These are phyloP conservation scores for Teunomyces tritomae DNA, from an alignment of 805 yeast genomes.

Conservation along the genomic window DNA sequence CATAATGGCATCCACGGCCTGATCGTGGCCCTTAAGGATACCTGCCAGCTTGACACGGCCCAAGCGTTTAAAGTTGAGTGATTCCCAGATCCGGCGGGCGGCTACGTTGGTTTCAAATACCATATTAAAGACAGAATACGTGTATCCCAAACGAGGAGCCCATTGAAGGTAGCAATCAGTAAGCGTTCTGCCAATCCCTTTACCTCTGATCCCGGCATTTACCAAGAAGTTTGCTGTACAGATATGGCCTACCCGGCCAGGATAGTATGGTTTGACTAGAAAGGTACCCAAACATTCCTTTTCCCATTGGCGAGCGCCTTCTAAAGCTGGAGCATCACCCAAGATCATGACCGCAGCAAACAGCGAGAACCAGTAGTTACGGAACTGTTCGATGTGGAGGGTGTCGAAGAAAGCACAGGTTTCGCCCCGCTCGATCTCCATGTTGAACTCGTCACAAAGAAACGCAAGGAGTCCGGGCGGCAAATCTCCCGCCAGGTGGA, in stretches of 20 bases:
- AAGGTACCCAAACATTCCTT: slow-evolving; percentile 89
- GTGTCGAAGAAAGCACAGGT: slow-evolving; percentile 85
- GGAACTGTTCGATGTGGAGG: slow-evolving; percentile 71
- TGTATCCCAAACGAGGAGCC: slow-evolving; percentile 88
- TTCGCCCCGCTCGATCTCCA: slow-evolving; percentile 87
- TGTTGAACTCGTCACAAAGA: slow-evolving; percentile 86
- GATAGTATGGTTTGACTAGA: slow-evolving; percentile 81
- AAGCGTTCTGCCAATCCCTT: slow-evolving; percentile 84
- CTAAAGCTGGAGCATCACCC: slow-evolving; percentile 61
- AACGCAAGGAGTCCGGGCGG: slow-evolving; percentile 81
- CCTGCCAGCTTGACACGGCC: slow-evolving; percentile 89
- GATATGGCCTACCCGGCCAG: slow-evolving; percentile 91
- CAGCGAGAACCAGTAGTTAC: slow-evolving; percentile 82
- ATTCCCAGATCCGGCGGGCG: slow-evolving; percentile 75
- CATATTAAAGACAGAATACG: slow-evolving; percentile 77
- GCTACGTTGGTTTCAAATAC: slow-evolving; percentile 87
- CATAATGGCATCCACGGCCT: slow-evolving; percentile 82
- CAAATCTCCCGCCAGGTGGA: slow-evolving; percentile 59
- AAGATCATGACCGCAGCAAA: slow-evolving; percentile 75
- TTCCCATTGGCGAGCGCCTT: slow-evolving; percentile 74
- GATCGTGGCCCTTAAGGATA: slow-evolving; percentile 76
- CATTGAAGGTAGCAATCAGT: slow-evolving; percentile 84
- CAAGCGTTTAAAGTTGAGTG: slow-evolving; percentile 69
- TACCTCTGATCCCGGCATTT: slow-evolving; percentile 88
- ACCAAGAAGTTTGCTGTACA: slow-evolving; percentile 87